Evolutionary conservation across 2,329 filamentous ascomycete species (phyloP).

Genomic region (Colletotrichum sp.): DNA sequence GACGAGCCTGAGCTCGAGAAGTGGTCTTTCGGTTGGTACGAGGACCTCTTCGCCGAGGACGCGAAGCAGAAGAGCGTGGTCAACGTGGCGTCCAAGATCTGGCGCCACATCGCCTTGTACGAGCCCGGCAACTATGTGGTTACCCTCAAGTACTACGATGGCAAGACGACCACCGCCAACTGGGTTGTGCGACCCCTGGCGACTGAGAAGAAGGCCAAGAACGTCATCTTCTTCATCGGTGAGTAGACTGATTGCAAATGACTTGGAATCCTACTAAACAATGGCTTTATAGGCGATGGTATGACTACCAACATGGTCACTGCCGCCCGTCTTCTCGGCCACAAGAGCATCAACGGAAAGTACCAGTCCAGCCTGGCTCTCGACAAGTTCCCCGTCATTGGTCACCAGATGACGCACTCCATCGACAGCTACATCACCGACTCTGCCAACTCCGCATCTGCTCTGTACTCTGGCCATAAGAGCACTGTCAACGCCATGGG

Average conservation of each 20-base stretch:
- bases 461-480: conserved; percentile 85
- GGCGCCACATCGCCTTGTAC: conserved; percentile 75
- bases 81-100: conserved; percentile 81
- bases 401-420: conserved; percentile 89
- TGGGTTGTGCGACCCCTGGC: conserved; percentile 79
- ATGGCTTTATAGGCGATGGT: conserved; percentile 45
- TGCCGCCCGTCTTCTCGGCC: conserved; percentile 79
- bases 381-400: conserved; percentile 84
- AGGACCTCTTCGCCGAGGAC: conserved; percentile 81
- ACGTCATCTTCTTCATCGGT: conserved; percentile 85
- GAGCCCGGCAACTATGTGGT: conserved; percentile 82
- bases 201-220: conserved; percentile 78
- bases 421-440: conserved; percentile 87
- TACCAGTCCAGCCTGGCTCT: conserved; percentile 78
- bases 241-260: conserved; percentile 23
- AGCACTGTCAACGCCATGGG: conserved; percentile 81
- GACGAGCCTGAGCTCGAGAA: conserved; percentile 80
- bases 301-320: conserved; percentile 80
- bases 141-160: conserved; percentile 76
- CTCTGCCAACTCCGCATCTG: conserved; percentile 83
- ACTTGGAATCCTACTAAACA: neutral
- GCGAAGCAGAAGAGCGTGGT: conserved; percentile 72
- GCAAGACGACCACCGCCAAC: conserved; percentile 72
- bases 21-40: conserved; percentile 86
- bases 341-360: conserved; percentile 84